Conservation (phyloP, 2,329 filamentous ascomycete genomes). For the Tympanopsis confertula region DNA sequence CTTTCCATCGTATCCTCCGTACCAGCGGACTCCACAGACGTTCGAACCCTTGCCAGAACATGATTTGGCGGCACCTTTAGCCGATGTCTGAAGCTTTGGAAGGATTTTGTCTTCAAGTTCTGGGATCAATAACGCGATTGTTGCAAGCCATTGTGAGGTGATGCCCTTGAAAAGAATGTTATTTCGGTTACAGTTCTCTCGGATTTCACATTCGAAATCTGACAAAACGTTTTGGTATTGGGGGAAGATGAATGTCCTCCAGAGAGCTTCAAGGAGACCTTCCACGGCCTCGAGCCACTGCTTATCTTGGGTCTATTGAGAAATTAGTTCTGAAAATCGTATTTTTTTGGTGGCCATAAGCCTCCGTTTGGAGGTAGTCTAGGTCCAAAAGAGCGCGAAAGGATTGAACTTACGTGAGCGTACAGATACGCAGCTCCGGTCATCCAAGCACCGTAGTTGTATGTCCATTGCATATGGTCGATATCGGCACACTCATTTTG, state of each 20-base stretch:
- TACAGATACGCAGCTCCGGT: background rate
- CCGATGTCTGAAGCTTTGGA: background rate
- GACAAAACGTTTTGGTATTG: background rate
- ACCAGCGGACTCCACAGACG: background rate
- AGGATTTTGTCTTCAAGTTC: background rate
- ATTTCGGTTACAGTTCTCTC: background rate
- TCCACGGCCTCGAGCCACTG: background rate
- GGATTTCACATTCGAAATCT: background rate
- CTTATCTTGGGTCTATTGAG: background rate
- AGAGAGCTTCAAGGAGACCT: background rate
- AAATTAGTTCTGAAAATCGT: background rate
- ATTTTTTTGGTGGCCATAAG: too few relatives aligned
- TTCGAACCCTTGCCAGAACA: background rate
- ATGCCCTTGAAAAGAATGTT: background rate
- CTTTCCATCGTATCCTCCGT: background rate
- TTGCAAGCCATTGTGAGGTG: background rate
- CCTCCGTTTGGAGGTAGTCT: too few relatives aligned
- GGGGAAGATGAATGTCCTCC: background rate
- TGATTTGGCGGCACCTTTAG: background rate
- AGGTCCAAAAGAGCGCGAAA: background rate
- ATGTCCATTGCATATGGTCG: slow-evolving; percentile 1
- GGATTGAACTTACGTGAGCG: background rate
- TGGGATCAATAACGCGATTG: background rate
- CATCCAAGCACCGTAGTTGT: background rate
- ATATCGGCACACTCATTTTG: slow-evolving; percentile 13